These are phyloP conservation scores for Xerocomus minutiporus DNA, from an alignment of 1,284 basidiomycete genomes.

Conservation along the genomic window DNA sequence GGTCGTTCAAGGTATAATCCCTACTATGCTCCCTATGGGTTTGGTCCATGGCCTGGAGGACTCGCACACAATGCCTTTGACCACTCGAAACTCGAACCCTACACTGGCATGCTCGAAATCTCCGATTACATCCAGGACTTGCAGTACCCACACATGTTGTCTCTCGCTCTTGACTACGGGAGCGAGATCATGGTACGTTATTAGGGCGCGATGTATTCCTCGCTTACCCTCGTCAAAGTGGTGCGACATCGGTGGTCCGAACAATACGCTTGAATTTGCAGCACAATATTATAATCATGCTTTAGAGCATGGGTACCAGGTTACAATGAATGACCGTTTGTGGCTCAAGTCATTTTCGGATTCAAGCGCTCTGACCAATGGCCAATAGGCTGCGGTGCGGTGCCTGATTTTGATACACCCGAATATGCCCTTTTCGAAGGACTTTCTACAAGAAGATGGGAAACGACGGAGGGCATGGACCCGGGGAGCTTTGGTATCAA, in stretches of 20 bases:
- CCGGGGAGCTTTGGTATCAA: constrained; percentile 47
- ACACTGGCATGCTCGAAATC: constrained; percentile 48
- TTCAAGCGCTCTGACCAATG: not conserved
- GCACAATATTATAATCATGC: constrained; percentile 52
- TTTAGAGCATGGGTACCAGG: constrained; percentile 44
- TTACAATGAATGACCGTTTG: constrained; percentile 53
- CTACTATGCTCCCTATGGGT: constrained; percentile 49
- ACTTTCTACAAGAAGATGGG: constrained; percentile 51
- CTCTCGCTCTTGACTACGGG: constrained; percentile 47
- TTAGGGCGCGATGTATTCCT: not conserved
- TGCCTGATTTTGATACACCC: constrained; percentile 54
- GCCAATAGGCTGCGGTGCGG: constrained; percentile 37
- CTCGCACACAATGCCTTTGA: constrained; percentile 52
- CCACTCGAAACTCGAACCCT: constrained; percentile 45
- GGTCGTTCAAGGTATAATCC: constrained; percentile 46
- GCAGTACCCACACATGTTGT: constrained; percentile 54
- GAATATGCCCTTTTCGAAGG: constrained; percentile 52
- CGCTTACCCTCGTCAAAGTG: constrained; percentile 32
- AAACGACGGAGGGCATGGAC: constrained; percentile 52
- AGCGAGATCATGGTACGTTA: constrained; percentile 51
- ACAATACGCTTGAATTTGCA: constrained; percentile 44
- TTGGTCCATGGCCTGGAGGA: constrained; percentile 48
- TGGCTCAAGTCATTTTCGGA: not conserved
- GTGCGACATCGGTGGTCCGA: constrained; percentile 61
- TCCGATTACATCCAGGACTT: constrained; percentile 51